Conservation (phyloP, 768 basidiomycete species). For the Polyporus arcularius region DNA sequence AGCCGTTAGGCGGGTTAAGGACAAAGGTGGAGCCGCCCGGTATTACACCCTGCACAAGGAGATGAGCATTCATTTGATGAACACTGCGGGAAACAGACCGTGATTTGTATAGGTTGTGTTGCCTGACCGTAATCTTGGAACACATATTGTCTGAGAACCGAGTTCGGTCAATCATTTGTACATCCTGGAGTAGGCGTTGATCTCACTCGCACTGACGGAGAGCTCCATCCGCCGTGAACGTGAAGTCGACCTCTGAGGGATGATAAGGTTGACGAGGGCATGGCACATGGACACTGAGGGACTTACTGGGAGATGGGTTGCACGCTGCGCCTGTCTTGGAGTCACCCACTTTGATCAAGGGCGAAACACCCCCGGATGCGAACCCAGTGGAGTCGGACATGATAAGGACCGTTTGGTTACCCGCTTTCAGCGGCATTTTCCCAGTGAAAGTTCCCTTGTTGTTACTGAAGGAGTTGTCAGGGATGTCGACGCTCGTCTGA, state of each 20-base stretch:
- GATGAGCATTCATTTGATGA: too few species aligned
- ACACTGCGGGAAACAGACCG: too few species aligned
- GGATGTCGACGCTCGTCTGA: slow-evolving; percentile 36
- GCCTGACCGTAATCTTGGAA: slow-evolving; percentile 18
- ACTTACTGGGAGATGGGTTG: background rate
- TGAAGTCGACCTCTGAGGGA: background rate
- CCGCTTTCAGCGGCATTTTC: slow-evolving; percentile 43
- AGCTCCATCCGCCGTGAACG: slow-evolving; percentile 9
- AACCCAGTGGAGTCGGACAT: slow-evolving; percentile 80
- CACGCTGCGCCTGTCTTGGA: background rate
- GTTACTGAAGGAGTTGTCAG: slow-evolving; percentile 52
- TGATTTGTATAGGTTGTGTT: slow-evolving; percentile 14
- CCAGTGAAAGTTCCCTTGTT: slow-evolving; percentile 53
- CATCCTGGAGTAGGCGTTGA: too few species aligned
- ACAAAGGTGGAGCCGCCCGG: slow-evolving; percentile 27
- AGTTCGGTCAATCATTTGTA: too few species aligned
- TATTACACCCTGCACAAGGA: slow-evolving; percentile 24
- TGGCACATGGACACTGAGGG: background rate
- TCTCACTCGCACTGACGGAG: slow-evolving; percentile 18
- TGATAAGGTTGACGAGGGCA: too few species aligned
- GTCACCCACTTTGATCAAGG: slow-evolving; percentile 4
- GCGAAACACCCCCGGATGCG: slow-evolving; percentile 46
- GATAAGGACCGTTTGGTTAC: slow-evolving; percentile 49
- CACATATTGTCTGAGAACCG: too few species aligned
- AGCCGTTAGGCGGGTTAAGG: slow-evolving; percentile 25